phyloP scores from a whole-genome alignment of 2,329 filamentous ascomycete species.

The Cladosporium sp. region DNA sequence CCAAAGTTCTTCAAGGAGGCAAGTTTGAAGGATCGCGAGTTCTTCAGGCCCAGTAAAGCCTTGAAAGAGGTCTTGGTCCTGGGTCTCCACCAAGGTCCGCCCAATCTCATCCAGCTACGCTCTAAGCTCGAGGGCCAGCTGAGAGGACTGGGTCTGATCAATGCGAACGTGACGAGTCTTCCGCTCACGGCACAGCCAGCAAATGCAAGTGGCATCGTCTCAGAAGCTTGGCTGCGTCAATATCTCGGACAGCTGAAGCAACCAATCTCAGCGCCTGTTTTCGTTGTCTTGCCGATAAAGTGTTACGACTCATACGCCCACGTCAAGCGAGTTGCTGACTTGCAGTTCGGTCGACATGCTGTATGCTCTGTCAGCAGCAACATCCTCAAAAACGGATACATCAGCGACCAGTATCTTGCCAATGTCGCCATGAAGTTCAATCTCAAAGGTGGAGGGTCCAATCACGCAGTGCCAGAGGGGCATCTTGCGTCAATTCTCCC shows the following conservation, averaged over 20 bases:
- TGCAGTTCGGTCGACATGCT: slow-evolving; percentile 16
- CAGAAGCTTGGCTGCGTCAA: too few species aligned
- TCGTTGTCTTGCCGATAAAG: slow-evolving; percentile 7
- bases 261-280: neutral
- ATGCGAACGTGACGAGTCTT: too few species aligned
- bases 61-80: neutral
- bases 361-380: slow-evolving; percentile 12
- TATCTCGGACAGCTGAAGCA: too few species aligned
- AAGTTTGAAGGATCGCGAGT: neutral
- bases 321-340: slow-evolving; percentile 26
- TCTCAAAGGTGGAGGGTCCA: slow-evolving; percentile 18
- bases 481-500: neutral
- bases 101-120: too few species aligned
- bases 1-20: neutral
- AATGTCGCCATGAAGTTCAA: slow-evolving; percentile 27
- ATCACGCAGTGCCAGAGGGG: slow-evolving; percentile 15
- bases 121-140: too few species aligned
- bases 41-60: neutral
- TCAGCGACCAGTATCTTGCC: slow-evolving; percentile 14
- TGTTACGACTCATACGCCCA: slow-evolving; percentile 16
- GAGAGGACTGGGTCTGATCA: too few species aligned
- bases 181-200: too few species aligned
- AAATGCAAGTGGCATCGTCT: too few species aligned
- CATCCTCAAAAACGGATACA: neutral
- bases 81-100: neutral